Evolutionary conservation across 2,329 filamentous ascomycete species (phyloP).

Genomic region (Ambrosiella xylebori): DNA sequence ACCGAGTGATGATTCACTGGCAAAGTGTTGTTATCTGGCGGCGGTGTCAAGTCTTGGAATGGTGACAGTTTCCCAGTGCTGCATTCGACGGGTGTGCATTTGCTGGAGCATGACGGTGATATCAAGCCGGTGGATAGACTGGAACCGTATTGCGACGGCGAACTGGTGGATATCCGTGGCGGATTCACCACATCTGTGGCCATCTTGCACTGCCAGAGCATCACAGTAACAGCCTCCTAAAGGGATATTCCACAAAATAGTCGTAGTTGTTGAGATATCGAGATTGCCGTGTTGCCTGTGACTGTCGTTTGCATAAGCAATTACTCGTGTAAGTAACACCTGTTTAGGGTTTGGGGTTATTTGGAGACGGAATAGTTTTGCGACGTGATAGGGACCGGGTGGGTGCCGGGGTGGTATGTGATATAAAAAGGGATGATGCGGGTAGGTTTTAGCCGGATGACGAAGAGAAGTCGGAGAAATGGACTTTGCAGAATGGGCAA

Average conservation of each 20-base stretch:
- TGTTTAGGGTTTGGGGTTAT: background rate
- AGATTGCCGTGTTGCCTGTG: background rate
- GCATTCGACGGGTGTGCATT: background rate
- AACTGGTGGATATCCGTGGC: background rate
- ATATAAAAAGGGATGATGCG: background rate
- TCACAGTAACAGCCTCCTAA: background rate
- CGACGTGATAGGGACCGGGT: background rate
- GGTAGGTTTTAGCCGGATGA: background rate
- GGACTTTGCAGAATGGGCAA: background rate
- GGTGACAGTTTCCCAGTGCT: background rate
- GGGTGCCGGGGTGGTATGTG: background rate
- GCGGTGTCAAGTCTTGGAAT: background rate
- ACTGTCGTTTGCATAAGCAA: too few relatives aligned
- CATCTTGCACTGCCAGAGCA: constrained; percentile 12
- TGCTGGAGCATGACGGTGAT: background rate
- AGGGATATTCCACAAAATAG: background rate
- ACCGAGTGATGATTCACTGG: background rate
- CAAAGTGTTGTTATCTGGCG: background rate
- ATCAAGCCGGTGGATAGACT: background rate
- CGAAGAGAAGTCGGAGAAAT: background rate
- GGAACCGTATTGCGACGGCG: background rate
- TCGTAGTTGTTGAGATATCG: too few relatives aligned
- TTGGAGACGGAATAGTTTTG: background rate
- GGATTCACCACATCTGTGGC: background rate
- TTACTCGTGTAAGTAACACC: too few relatives aligned